These are phyloP conservation scores for Urtica urens DNA, from an alignment of 306 rosid genomes.

Conservation along the genomic window DNA sequence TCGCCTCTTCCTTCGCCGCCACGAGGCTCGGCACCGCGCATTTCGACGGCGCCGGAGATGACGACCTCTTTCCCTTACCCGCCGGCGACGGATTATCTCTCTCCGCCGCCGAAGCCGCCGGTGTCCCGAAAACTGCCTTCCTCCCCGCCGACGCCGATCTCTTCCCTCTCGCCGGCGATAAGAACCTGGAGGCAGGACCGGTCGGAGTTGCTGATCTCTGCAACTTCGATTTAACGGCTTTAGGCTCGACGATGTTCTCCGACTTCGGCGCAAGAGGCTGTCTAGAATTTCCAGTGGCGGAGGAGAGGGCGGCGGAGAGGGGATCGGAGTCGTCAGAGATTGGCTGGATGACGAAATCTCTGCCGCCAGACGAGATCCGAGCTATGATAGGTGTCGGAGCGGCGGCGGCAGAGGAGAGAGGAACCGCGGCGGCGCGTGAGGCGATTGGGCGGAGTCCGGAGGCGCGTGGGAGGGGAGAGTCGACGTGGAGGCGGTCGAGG, in stretches of 20 bases:
- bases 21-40: slow-evolving; percentile 77
- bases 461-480: slow-evolving; percentile 60
- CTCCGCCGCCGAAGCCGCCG: slow-evolving; percentile 23
- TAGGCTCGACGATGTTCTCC: slow-evolving; percentile 37
- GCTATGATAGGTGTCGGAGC: slow-evolving; percentile 67
- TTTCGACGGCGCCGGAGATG: slow-evolving; percentile 87
- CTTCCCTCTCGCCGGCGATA: slow-evolving; percentile 72
- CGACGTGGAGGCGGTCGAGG: slow-evolving; percentile 71
- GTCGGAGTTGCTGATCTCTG: slow-evolving; percentile 23
- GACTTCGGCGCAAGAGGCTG: slow-evolving; percentile 50
- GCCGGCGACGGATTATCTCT: slow-evolving; percentile 84
- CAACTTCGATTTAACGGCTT: too few species aligned
- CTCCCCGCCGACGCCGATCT: slow-evolving; percentile 45
- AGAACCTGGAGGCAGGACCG: slow-evolving; percentile 39
- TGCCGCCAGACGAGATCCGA: slow-evolving; percentile 32
- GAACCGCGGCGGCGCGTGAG: slow-evolving; percentile 21
- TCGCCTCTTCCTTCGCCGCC: slow-evolving; percentile 64
- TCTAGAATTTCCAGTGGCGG: slow-evolving; percentile 31
- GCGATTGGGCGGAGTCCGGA: slow-evolving; percentile 63
- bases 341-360: slow-evolving; percentile 72
- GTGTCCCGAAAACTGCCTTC: slow-evolving; percentile 20
- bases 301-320: slow-evolving; percentile 41
- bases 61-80: slow-evolving; percentile 59
- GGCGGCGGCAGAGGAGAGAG: slow-evolving; percentile 70
- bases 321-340: slow-evolving; percentile 62